phyloP scores from a whole-genome alignment of 352 stramenopile genomes.

The Phytophthora meadii region DNA sequence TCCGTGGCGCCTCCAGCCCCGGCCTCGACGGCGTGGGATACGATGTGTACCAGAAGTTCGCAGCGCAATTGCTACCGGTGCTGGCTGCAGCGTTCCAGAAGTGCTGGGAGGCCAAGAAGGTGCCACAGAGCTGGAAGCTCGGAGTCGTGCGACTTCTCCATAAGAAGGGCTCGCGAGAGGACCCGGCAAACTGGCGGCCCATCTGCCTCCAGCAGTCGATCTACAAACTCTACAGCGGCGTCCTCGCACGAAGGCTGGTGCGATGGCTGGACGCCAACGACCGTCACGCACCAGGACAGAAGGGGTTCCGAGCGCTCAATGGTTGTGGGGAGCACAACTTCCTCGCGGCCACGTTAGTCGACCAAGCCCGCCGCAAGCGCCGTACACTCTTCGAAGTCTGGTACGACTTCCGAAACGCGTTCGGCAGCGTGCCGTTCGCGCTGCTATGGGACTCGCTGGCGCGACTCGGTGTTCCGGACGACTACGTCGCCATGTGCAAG shows the following conservation, averaged over 20 bases:
- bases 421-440: slow-evolving; percentile 25
- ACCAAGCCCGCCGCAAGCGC: slow-evolving; percentile 26
- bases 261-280: slow-evolving; percentile 31
- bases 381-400: slow-evolving; percentile 19
- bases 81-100: slow-evolving; percentile 12
- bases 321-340: slow-evolving; percentile 45
- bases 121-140: slow-evolving; percentile 34
- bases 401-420: slow-evolving; percentile 38
- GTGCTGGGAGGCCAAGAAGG: slow-evolving; percentile 25
- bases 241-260: slow-evolving; percentile 13
- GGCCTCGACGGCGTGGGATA: slow-evolving; percentile 35
- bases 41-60: slow-evolving; percentile 25
- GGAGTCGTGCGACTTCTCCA: slow-evolving; percentile 22
- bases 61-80: slow-evolving; percentile 10
- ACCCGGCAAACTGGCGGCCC: slow-evolving; percentile 31
- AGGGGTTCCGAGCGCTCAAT: slow-evolving; percentile 36
- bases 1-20: slow-evolving; percentile 1
- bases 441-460: slow-evolving; percentile 25
- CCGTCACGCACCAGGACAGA: slow-evolving; percentile 16
- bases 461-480: slow-evolving; percentile 6
- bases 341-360: slow-evolving; percentile 20
- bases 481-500: slow-evolving; percentile 12
- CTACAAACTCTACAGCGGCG: slow-evolving; percentile 42
- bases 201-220: slow-evolving; percentile 44
- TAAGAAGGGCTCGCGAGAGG: slow-evolving; percentile 30